Base-by-base conservation (phyloP, 2,329 filamentous ascomycete species). In the Sarocladium kiliense region DNA sequence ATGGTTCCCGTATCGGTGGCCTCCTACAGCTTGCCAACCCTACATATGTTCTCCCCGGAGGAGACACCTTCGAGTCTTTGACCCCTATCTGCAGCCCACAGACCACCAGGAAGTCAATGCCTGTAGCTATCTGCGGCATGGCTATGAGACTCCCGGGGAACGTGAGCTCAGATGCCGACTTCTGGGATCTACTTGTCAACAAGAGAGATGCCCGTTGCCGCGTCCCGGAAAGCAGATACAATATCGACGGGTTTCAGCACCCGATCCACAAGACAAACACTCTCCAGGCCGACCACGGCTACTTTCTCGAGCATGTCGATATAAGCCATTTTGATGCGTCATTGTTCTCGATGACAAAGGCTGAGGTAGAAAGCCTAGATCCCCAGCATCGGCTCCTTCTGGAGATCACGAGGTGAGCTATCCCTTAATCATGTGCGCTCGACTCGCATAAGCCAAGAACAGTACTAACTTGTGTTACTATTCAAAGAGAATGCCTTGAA, bases 51-150 rank as follows among this genome's bases (percentile, higher is more conserved):
- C 36, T 39, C 16, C 36, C 36, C n/a, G 36, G 36, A 16, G n/a
- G 36, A 16, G 36, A 39, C n/a, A n/a, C 16, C n/a, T 32, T 32
- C 30, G 30, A 32, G 30, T 32, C 30, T 32, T 12, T 32, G 12
- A 32, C 30, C 30, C 30, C 30, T 7, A 12, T 32, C 12, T 32
- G 7, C 30, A 32, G 30, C 30, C 12, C 30, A 12, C 30, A 32
- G 12, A 32, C 30, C 30, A 32, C 12, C 30, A 12, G 30, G 36
- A 16, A 6, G 18, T 6, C 36, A 16, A 19, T 32, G 63, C 71
- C 70, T 44, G 67, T 75, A 21, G 72, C 71, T 56, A 68, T 75
- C 41, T 64, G 74, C 21, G 73, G 73, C 53, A 72, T 75, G 65
- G 66, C 67, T 3, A 73, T 71, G 59, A 68, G 71, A 16, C 64